These are phyloP conservation scores for Sinapis alba DNA, from an alignment of 441 rosid species.

Conservation along the genomic window DNA sequence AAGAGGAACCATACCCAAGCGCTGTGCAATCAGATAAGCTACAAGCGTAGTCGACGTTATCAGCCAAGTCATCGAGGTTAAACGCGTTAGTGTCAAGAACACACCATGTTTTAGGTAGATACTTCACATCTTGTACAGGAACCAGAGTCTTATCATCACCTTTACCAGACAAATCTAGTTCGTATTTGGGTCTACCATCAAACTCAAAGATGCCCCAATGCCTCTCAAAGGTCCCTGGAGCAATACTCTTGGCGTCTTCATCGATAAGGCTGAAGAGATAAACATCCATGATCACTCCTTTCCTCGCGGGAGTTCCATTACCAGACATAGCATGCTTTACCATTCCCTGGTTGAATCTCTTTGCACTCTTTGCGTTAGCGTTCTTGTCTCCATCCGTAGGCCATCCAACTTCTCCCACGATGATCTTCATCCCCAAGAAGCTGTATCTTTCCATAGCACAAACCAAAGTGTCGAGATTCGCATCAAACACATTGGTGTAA, in stretches of 20 bases:
- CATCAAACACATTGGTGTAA: conserved; percentile 62
- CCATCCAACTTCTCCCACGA: conserved; percentile 68
- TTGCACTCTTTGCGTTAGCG: conserved; percentile 32
- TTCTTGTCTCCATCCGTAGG: conserved; percentile 59
- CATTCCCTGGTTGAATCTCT: conserved; percentile 41
- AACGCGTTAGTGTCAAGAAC: conserved; percentile 29
- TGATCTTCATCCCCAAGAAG: conserved; percentile 52
- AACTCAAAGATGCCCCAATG: conserved; percentile 47
- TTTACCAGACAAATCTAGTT: conserved; percentile 35
- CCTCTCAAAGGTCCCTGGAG: conserved; percentile 42
- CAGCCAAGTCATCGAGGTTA: conserved; percentile 37
- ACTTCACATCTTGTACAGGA: conserved; percentile 40
- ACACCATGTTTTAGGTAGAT: conserved; percentile 41
- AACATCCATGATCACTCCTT: conserved; percentile 40
- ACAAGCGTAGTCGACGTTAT: conserved; percentile 44
- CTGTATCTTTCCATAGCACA: conserved; percentile 50
- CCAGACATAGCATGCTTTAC: conserved; percentile 42
- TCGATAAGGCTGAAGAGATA: conserved; percentile 43
- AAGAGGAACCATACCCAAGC: conserved; percentile 44
- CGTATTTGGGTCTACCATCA: conserved; percentile 46
- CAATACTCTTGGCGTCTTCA: conserved; percentile 43
- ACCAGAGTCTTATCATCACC: conserved; percentile 16
- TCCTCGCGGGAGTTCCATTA: conserved; percentile 42
- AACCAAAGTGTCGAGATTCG: conserved; percentile 55
- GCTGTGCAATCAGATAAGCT: conserved; percentile 46